Conservation (phyloP, 129 eudicot species). For the Saussurea involucrata region DNA sequence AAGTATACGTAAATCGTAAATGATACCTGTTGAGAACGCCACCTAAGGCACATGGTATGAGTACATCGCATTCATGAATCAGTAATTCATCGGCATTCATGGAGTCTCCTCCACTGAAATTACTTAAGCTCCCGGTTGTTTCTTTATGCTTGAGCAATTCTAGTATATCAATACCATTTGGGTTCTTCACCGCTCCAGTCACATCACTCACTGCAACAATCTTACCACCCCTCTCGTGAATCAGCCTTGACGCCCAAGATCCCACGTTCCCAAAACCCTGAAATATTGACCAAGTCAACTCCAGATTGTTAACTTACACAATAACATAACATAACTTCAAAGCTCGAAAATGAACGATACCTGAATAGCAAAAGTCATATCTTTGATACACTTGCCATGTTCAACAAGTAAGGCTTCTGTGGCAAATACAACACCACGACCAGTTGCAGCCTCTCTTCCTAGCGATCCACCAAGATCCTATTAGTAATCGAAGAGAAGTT, state of each 20-base stretch:
- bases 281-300: neutral
- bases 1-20: neutral
- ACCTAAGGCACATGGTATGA: slow-evolving; percentile 80
- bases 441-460: slow-evolving; percentile 79
- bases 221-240: slow-evolving; percentile 77
- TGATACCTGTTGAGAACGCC: slow-evolving; percentile 70
- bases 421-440: slow-evolving; percentile 69
- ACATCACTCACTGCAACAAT: slow-evolving; percentile 78
- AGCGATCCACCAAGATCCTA: slow-evolving; percentile 82
- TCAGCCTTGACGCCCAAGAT: slow-evolving; percentile 63
- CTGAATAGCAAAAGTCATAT: slow-evolving; percentile 64
- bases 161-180: slow-evolving; percentile 60
- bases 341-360: slow-evolving; percentile 19
- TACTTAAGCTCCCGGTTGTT: slow-evolving; percentile 35
- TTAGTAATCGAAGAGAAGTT: neutral
- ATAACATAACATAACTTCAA: neutral
- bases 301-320: neutral
- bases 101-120: slow-evolving; percentile 62
- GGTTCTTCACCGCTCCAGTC: slow-evolving; percentile 67
- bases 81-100: slow-evolving; percentile 68
- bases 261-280: slow-evolving; percentile 87
- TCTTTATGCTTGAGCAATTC: slow-evolving; percentile 59
- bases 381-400: slow-evolving; percentile 55
- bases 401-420: slow-evolving; percentile 67
- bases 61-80: slow-evolving; percentile 74